These are phyloP conservation scores for Elaphomyces granulatus DNA, from an alignment of 495 filamentous ascomycete genomes.

Conservation along the genomic window DNA sequence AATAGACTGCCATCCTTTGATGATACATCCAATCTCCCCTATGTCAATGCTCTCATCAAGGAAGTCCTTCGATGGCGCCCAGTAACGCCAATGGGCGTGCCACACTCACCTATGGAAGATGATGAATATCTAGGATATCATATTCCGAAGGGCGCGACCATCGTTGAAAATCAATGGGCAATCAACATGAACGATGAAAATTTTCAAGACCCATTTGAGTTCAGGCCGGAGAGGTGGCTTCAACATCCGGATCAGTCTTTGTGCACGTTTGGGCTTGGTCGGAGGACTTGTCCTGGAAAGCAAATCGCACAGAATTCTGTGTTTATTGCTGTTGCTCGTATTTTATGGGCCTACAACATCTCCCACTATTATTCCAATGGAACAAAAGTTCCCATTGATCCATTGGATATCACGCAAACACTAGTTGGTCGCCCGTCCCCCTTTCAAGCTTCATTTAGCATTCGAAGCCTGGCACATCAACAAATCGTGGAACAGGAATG, in stretches of 20 bases:
- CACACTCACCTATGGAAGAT: conserved; percentile 37
- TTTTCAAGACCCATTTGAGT: conserved; percentile 11
- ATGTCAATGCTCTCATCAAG: conserved; percentile 26
- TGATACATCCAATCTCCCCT: conserved; percentile 16
- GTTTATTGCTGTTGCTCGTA: conserved; percentile 40
- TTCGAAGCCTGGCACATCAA: no score
- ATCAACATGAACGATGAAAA: not conserved
- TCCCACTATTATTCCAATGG: no score
- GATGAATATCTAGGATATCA: conserved; percentile 40
- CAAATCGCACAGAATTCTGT: conserved; percentile 42
- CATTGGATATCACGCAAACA: no score
- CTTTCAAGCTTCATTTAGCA: no score
- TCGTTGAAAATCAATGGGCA: conserved; percentile 27
- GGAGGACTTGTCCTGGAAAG: conserved; percentile 43
- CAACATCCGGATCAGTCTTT: conserved; percentile 24
- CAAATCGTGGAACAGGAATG: no score
- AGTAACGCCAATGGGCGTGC: conserved; percentile 38
- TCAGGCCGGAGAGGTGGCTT: conserved; percentile 29
- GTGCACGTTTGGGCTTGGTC: conserved; percentile 46
- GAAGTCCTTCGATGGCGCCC: conserved; percentile 49
- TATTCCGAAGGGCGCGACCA: conserved; percentile 39
- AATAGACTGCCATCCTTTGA: conserved; percentile 8
- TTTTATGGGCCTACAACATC: conserved; percentile 44
- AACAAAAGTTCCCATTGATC: no score
- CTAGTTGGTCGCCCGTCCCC: no score